Evolutionary conservation across 306 rosid genomes (phyloP).

Genomic region (Vachellia pachyceras): DNA sequence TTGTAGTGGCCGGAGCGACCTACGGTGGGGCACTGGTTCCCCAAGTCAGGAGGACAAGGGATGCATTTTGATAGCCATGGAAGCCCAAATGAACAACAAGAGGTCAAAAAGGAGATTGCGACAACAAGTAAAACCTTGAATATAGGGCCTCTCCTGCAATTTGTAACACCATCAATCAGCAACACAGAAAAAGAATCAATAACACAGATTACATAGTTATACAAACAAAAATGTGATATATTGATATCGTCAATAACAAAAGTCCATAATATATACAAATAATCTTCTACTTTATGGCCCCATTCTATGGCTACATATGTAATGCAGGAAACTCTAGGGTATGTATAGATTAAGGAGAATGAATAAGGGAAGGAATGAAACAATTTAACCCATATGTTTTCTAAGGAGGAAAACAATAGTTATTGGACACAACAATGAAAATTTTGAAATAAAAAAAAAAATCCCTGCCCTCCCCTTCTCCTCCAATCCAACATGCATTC

Average conservation of each 20-base stretch:
- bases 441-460: not conserved
- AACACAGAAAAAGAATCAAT: not conserved
- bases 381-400: not conserved
- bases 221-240: not conserved
- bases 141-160: constrained; percentile 69
- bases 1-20: constrained; percentile 73
- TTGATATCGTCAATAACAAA: not conserved
- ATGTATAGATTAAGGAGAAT: not conserved
- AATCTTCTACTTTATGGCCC: not conserved
- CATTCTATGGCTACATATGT: not conserved
- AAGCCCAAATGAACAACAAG: constrained; percentile 67
- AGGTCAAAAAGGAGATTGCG: constrained; percentile 61
- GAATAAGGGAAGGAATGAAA: not conserved
- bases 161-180: constrained; percentile 37
- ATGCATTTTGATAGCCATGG: constrained; percentile 78
- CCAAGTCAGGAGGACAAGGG: constrained; percentile 65
- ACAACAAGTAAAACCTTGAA: constrained; percentile 60
- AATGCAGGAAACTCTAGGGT: not conserved
- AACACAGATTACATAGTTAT: not conserved
- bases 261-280: not conserved
- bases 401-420: not conserved
- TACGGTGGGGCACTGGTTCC: constrained; percentile 62
- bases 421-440: too few relatives aligned
- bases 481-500: not conserved
- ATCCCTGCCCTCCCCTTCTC: not conserved